Percentiles rank a stretch among this genome's conserved stretches.
Evolutionary conservation across 345 rosid species (phyloP).

Genomic region (Geranium brycei): DNA sequence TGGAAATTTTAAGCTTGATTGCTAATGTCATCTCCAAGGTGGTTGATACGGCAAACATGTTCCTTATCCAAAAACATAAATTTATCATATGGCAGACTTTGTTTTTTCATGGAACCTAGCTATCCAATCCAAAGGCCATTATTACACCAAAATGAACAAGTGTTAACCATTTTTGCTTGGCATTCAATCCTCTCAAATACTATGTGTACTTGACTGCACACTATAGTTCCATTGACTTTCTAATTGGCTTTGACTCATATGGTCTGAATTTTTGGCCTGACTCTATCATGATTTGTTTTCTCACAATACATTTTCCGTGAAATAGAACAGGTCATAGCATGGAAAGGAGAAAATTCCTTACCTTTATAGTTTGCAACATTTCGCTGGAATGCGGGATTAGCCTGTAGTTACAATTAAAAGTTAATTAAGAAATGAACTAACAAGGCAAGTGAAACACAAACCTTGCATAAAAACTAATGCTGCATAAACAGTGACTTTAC

Average conservation of each 20-base stretch:
- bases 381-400: slow-evolving; percentile 56
- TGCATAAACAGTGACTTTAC: slow-evolving; percentile 17
- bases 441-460: neutral
- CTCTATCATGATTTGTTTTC: neutral
- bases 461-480: neutral
- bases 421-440: neutral
- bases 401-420: slow-evolving; percentile 30
- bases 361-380: slow-evolving; percentile 54
- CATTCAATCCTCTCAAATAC: too few species aligned
- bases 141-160: too few species aligned
- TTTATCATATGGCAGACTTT: too few species aligned
- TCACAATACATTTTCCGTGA: neutral
- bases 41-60: too few species aligned
- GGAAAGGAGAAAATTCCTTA: slow-evolving; percentile 10
- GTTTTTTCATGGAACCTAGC: too few species aligned
- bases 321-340: neutral
- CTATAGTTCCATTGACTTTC: neutral
- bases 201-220: neutral
- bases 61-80: too few species aligned
- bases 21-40: too few species aligned
- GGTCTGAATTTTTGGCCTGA: neutral
- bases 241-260: neutral
- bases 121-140: too few species aligned
- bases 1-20: too few species aligned
- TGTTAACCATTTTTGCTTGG: too few species aligned